Percentiles rank a stretch among this genome's conserved stretches.
Evolutionary conservation across 306 rosid species (phyloP).

Genomic region (Prunus fruticosa): DNA sequence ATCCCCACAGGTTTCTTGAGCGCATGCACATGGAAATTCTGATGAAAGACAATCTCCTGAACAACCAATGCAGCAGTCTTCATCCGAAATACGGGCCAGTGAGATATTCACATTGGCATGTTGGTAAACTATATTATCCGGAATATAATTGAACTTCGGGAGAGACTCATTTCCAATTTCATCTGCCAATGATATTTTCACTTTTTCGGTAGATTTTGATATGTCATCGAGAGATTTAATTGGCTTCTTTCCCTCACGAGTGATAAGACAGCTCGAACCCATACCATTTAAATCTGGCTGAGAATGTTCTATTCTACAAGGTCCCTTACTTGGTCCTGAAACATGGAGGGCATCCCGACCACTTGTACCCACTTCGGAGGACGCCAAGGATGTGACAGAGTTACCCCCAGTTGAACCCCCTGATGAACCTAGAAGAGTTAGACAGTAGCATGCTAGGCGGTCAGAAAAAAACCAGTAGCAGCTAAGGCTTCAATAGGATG

Average conservation of each 20-base stretch:
- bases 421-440: slow-evolving; percentile 21
- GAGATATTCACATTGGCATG: slow-evolving; percentile 72
- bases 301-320: not conserved
- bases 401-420: slow-evolving; percentile 15
- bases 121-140: slow-evolving; percentile 62
- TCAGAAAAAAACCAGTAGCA: not conserved
- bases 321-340: slow-evolving; percentile 11
- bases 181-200: slow-evolving; percentile 58
- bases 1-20: slow-evolving; percentile 94
- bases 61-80: slow-evolving; percentile 71
- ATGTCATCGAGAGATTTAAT: slow-evolving; percentile 43
- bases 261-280: slow-evolving; percentile 21
- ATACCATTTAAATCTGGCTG: slow-evolving; percentile 11
- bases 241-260: slow-evolving; percentile 23
- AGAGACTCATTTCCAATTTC: slow-evolving; percentile 48
- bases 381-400: slow-evolving; percentile 14
- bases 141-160: slow-evolving; percentile 77
- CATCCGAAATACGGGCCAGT: slow-evolving; percentile 80
- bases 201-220: slow-evolving; percentile 71
- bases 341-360: not conserved
- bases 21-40: slow-evolving; percentile 80
- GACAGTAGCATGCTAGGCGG: slow-evolving; percentile 1
- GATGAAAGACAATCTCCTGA: slow-evolving; percentile 68
- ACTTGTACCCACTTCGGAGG: not conserved
- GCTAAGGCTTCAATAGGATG: too few species aligned